Base-by-base conservation (phyloP, 805 yeast species). In the Blastobotrys americana region DNA sequence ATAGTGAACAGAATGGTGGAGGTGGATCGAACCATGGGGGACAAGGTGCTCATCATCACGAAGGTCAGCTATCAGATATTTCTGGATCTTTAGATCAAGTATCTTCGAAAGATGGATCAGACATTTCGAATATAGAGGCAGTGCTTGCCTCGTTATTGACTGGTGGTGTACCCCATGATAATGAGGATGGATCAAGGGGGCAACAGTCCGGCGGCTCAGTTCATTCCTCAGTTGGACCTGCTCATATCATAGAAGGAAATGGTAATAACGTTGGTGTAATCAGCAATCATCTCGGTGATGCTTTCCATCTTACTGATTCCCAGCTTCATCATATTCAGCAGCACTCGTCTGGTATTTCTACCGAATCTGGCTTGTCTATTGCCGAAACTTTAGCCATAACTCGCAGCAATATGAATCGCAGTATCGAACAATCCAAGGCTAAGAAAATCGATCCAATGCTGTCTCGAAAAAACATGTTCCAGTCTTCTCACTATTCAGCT, bases 321-420 rank as follows among this genome's bases (percentile, higher is more conserved):
- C 31, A 25, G 31, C 31, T 8, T 8, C 31, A 25, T 25, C 31
- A 8, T 25, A 8, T 25, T 25, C 31, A 25, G 10, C 42, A 39
- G 18, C 42, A 27, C n/a, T 18, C 37, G 20, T 20, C 27, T 4
- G 21, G 15, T 16, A 27, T 28, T 18, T 34, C 25, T 6, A 31
- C 33, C 31, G 38, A 38, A 16, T 37, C n/a, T 4, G 19, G 28
- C 16, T 41, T 76, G 22, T 73, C 82, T 1, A 77, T 78, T 41
- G 82, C 83, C 0, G 80, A 78, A 51, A 75, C 82, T 2, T 59
- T 78, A 50, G 83, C 83, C 0, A 53, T 74, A 43, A 74, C 53
- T 6, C 35, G 57, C 15, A 37, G 45, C 20, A 42, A 43, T 31
- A 48, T 52, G 48, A 25, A 31, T n/a, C 43, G 43, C 15, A 45